Conservation (phyloP, 208 protist species). For the Leishmania major region DNA sequence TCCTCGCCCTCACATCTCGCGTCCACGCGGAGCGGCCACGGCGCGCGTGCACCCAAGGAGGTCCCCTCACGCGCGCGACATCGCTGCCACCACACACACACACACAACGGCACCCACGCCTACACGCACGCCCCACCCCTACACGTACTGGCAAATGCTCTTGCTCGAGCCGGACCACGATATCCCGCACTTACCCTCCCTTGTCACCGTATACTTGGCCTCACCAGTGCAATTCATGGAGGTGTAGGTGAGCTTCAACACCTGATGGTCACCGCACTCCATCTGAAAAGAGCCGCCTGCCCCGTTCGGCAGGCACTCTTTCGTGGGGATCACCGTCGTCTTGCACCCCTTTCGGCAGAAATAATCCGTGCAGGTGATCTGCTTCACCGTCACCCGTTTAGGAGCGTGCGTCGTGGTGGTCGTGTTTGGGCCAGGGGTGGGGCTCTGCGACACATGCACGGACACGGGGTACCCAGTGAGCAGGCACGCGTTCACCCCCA, state of each 20-base stretch:
- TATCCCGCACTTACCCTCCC: no score
- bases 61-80: no score
- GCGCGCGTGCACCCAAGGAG: no score
- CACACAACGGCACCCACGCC: no score
- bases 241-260: no score
- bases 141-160: slow-evolving; percentile 11
- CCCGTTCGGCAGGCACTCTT: slow-evolving; percentile 7
- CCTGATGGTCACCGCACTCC: slow-evolving; percentile 54
- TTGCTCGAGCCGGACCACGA: slow-evolving; percentile 12
- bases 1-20: not conserved
- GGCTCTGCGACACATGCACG: not conserved
- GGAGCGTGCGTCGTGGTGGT: slow-evolving; percentile 10
- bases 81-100: no score
- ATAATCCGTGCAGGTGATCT: slow-evolving; percentile 29
- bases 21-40: not conserved
- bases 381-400: slow-evolving; percentile 4
- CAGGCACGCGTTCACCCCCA: slow-evolving; percentile 56
- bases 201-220: no score
- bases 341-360: slow-evolving; percentile 23
- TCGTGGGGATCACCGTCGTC: not conserved
- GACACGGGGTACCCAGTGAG: slow-evolving; percentile 37
- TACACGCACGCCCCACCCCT: no score
- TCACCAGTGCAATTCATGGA: no score
- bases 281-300: slow-evolving; percentile 18
- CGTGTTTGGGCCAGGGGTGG: not conserved